Conservation (phyloP, 2,329 filamentous ascomycete species). For the Monosporascus sp. region DNA sequence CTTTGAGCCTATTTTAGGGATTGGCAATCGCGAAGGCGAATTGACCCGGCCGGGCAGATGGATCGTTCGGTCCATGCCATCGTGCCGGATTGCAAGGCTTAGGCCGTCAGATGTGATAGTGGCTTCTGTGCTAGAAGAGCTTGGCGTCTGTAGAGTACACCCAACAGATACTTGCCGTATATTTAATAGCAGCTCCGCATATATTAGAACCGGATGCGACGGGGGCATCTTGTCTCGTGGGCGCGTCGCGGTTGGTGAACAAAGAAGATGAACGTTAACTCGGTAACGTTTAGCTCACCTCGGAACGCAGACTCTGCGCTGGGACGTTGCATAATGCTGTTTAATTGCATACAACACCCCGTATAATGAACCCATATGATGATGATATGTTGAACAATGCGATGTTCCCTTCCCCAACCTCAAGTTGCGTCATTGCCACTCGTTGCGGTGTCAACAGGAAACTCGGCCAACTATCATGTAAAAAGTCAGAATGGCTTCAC, state of each 20-base stretch:
- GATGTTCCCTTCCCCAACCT: no score
- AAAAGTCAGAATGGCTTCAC: constrained; percentile 26
- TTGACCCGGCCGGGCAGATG: constrained; percentile 38
- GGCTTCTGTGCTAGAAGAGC: constrained; percentile 36
- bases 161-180: constrained; percentile 59
- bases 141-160: constrained; percentile 41
- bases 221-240: constrained; percentile 14
- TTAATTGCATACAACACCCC: neutral
- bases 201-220: constrained; percentile 34
- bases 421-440: neutral
- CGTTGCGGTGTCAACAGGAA: neutral
- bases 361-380: no score
- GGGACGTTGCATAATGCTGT: neutral
- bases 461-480: no score
- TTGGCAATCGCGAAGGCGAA: constrained; percentile 30
- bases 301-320: neutral
- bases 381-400: neutral
- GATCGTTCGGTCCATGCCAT: constrained; percentile 28
- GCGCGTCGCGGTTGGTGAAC: constrained; percentile 1
- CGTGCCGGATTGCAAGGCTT: constrained; percentile 43
- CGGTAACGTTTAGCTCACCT: no score
- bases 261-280: neutral
- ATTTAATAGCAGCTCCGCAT: constrained; percentile 60
- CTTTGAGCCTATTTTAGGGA: constrained; percentile 24
- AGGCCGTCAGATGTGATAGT: constrained; percentile 39